Conservation (phyloP, 1,284 basidiomycete genomes). For the Lignosus rhinocerotis region DNA sequence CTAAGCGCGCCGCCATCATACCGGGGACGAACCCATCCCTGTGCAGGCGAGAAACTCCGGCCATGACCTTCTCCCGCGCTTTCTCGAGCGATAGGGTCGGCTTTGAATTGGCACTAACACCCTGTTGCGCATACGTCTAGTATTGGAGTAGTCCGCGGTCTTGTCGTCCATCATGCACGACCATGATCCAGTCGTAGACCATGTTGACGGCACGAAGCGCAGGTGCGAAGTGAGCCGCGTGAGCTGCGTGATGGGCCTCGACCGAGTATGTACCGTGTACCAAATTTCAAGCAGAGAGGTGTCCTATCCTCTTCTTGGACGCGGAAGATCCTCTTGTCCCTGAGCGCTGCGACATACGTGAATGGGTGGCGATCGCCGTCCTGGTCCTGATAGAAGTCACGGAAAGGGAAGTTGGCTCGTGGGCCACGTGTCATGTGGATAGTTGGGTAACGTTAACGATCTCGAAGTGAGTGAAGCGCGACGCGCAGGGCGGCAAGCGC, state of each 20-base stretch:
- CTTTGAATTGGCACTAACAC: not conserved
- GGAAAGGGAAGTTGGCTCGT: slow-evolving; percentile 8
- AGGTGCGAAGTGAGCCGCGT: slow-evolving; percentile 12
- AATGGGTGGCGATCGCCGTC: not conserved
- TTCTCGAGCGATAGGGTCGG: not conserved
- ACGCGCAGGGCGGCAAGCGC: slow-evolving; percentile 13
- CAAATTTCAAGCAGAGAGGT: slow-evolving; percentile 15
- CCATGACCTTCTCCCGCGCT: not conserved
- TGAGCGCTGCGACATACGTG: slow-evolving; percentile 7
- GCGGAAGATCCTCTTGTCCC: slow-evolving; percentile 10
- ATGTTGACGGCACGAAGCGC: slow-evolving; percentile 10
- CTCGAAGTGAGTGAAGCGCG: slow-evolving; percentile 1
- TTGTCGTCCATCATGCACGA: slow-evolving; percentile 19
- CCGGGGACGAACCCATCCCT: not conserved
- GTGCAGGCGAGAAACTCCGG: not conserved
- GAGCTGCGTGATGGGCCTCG: slow-evolving; percentile 13
- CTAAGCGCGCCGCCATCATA: no score
- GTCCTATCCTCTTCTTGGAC: not conserved
- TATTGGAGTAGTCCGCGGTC: slow-evolving; percentile 11
- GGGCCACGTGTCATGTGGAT: not conserved
- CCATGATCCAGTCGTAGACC: slow-evolving; percentile 15
- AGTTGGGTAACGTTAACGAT: not conserved
- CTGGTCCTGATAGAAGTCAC: slow-evolving; percentile 9
- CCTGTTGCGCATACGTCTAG: not conserved
- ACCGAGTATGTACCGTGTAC: slow-evolving; percentile 13